phyloP scores from a whole-genome alignment of 768 basidiomycete species.

The Psilocybe subaeruginosa region DNA sequence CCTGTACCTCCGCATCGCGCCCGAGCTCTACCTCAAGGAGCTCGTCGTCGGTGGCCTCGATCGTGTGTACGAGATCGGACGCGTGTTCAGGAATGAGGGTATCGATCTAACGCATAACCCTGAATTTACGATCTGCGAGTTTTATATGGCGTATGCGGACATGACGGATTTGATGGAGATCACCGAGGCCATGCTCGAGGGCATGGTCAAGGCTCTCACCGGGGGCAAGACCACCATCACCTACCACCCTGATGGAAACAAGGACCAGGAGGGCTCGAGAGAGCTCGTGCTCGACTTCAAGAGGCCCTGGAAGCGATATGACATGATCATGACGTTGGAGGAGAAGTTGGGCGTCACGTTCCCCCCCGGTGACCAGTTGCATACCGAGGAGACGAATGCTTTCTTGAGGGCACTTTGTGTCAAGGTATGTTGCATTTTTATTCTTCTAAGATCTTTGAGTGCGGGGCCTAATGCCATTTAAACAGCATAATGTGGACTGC shows the following conservation, averaged over 20 bases:
- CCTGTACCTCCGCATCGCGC: constrained; percentile 95
- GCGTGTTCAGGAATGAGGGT: constrained; percentile 97
- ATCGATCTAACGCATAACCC: constrained; percentile 99
- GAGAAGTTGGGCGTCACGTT: constrained; percentile 91
- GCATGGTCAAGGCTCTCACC: constrained; percentile 86
- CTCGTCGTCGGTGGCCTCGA: constrained; percentile 97
- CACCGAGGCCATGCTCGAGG: constrained; percentile 88
- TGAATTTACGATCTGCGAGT: constrained; percentile 99
- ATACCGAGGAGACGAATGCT: constrained; percentile 85
- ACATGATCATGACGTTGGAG: constrained; percentile 97
- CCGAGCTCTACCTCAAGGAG: constrained; percentile 97
- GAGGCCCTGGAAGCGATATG: constrained; percentile 97
- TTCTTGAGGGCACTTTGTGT: constrained; percentile 83
- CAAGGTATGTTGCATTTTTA: constrained; percentile 57
- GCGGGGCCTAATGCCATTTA: background rate
- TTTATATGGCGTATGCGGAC: constrained; percentile 99
- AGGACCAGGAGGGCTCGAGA: constrained; percentile 62
- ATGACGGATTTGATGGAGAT: constrained; percentile 99
- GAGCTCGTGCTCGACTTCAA: constrained; percentile 83
- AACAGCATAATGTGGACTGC: constrained; percentile 93
- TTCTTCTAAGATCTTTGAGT: no score
- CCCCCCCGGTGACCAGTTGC: constrained; percentile 89
- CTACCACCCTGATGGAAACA: constrained; percentile 96
- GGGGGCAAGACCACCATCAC: constrained; percentile 77
- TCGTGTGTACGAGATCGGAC: constrained; percentile 97